Conservation (phyloP, 2,329 filamentous ascomycete species). For the Acephala macrosclerotiorum region DNA sequence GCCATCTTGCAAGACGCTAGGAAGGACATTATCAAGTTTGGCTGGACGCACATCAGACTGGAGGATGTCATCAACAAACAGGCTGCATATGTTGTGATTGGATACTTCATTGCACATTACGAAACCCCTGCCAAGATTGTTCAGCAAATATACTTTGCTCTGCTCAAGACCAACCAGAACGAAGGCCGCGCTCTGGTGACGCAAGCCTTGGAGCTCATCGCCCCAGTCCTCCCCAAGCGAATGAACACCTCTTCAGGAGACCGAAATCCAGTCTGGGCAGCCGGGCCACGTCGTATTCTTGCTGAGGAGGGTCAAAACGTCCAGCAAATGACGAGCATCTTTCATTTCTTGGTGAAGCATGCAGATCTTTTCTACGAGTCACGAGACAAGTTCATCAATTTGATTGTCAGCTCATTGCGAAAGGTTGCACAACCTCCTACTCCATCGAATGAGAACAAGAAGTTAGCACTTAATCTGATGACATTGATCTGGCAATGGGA, state of each 20-base stretch:
- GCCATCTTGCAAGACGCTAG: slow-evolving; percentile 86
- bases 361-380: slow-evolving; percentile 95
- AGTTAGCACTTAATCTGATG: slow-evolving; percentile 89
- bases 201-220: slow-evolving; percentile 91
- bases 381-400: slow-evolving; percentile 85
- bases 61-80: slow-evolving; percentile 99
- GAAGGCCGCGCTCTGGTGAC: slow-evolving; percentile 92
- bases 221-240: slow-evolving; percentile 90
- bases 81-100: slow-evolving; percentile 94
- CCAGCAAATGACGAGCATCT: slow-evolving; percentile 96
- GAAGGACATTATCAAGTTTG: slow-evolving; percentile 99
- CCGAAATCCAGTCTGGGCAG: slow-evolving; percentile 84
- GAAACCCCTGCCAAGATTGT: slow-evolving; percentile 97
- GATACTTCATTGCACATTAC: slow-evolving; percentile 96
- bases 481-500: slow-evolving; percentile 94
- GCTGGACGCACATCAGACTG: slow-evolving; percentile 97
- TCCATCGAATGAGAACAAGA: slow-evolving; percentile 89
- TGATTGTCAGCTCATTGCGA: slow-evolving; percentile 86
- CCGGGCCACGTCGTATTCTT: slow-evolving; percentile 87
- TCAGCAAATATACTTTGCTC: slow-evolving; percentile 90
- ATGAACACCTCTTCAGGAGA: slow-evolving; percentile 74
- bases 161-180: slow-evolving; percentile 92
- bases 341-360: slow-evolving; percentile 94
- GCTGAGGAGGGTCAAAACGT: slow-evolving; percentile 94
- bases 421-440: slow-evolving; percentile 88